Conservation (phyloP, 768 basidiomycete genomes). For the Leccinum broughii region DNA sequence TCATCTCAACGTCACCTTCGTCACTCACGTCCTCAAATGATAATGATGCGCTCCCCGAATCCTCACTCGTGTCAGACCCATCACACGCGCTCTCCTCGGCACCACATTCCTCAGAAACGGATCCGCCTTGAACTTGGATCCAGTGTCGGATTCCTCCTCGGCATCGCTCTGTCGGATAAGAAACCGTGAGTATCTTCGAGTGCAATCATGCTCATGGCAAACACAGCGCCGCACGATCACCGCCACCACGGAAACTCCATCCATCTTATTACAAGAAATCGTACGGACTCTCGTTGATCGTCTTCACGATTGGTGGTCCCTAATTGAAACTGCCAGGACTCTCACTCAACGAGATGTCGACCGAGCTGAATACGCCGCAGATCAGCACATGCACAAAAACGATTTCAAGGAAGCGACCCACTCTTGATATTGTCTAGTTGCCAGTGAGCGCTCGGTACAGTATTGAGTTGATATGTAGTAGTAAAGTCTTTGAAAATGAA, state of each 20-base stretch:
- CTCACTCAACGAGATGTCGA: constrained; percentile 94
- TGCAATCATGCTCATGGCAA: constrained; percentile 6
- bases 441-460: constrained; percentile 61
- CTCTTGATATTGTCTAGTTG: constrained; percentile 98
- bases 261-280: constrained; percentile 95
- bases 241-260: constrained; percentile 86
- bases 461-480: constrained; percentile 92
- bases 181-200: constrained; percentile 36
- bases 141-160: no score
- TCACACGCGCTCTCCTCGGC: constrained; percentile 30
- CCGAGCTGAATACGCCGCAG: constrained; percentile 58
- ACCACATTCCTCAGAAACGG: no score
- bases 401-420: constrained; percentile 41
- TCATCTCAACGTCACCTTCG: constrained; percentile 94
- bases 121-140: no score
- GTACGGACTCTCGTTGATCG: constrained; percentile 92
- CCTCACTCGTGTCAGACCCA: constrained; percentile 50
- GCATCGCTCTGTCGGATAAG: constrained; percentile 40
- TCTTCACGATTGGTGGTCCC: constrained; percentile 96
- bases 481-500: constrained; percentile 92
- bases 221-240: constrained; percentile 67
- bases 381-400: constrained; percentile 5
- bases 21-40: constrained; percentile 67
- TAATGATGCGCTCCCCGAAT: constrained; percentile 52
- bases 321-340: constrained; percentile 97